Conservation (phyloP, 1,284 basidiomycete species). For the Trametes hirsuta region DNA sequence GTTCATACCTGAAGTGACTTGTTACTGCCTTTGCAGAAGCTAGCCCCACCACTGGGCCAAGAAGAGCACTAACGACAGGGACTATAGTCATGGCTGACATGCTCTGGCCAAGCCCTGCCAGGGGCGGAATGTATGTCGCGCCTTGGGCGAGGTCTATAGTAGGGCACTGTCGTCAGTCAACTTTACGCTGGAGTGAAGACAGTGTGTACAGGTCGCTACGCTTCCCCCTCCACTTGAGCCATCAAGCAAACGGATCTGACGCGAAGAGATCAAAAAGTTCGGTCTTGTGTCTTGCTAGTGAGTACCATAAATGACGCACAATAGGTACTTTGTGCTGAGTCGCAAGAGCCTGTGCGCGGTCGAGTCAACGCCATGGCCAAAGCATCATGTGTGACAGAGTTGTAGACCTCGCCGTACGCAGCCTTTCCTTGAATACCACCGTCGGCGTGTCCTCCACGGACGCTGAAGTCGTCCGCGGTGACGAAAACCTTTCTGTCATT, state of each 20-base stretch:
- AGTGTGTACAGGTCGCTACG: slow-evolving; percentile 41
- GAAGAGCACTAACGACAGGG: slow-evolving; percentile 44
- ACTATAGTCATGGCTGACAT: slow-evolving; percentile 45
- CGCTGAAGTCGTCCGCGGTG: slow-evolving; percentile 48
- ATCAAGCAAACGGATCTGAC: slow-evolving; percentile 44
- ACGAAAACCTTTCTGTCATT: slow-evolving; percentile 42
- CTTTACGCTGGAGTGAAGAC: neutral
- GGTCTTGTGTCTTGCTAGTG: too few species aligned
- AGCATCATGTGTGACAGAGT: neutral
- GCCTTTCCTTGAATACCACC: slow-evolving; percentile 46
- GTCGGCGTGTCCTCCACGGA: slow-evolving; percentile 48
- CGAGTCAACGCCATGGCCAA: neutral
- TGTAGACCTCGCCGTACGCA: slow-evolving; percentile 43
- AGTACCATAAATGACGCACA: slow-evolving; percentile 28
- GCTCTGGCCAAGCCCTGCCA: slow-evolving; percentile 44
- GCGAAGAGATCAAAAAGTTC: neutral
- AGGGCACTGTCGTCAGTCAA: neutral
- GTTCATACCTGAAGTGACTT: slow-evolving; percentile 38
- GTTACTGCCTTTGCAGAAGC: slow-evolving; percentile 45
- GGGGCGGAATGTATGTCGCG: slow-evolving; percentile 44
- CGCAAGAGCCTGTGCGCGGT: slow-evolving; percentile 36
- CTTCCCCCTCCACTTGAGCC: slow-evolving; percentile 50
- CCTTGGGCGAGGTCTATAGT: slow-evolving; percentile 41
- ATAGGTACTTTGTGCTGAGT: slow-evolving; percentile 42
- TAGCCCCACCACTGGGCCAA: slow-evolving; percentile 47